Percentiles rank a stretch among this genome's conserved stretches.
Conservation (phyloP, 176 grass and related monocot species). For the Elymus sibiricus region DNA sequence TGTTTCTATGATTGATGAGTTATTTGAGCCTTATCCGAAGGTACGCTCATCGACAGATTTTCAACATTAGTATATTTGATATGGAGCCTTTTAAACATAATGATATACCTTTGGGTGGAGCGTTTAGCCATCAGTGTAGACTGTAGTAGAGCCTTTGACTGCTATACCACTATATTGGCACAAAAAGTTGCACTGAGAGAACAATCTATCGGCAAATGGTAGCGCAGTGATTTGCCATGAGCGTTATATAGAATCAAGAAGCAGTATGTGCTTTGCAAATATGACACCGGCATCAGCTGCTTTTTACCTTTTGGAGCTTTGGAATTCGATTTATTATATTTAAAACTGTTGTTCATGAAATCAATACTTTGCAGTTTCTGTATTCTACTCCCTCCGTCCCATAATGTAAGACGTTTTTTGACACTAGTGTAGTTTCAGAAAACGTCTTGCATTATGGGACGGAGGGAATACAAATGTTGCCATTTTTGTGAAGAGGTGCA, state of each 20-base stretch:
- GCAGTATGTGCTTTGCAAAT: background rate
- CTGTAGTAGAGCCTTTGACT: background rate
- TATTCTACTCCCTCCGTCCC: background rate
- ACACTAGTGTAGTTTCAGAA: too few relatives aligned
- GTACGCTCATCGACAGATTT: slow-evolving; percentile 42
- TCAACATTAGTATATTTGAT: background rate
- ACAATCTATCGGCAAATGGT: background rate
- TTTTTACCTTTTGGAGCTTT: background rate
- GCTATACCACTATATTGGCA: background rate
- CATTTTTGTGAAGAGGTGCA: background rate
- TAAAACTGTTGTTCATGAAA: background rate
- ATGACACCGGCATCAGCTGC: background rate
- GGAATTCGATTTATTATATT: background rate
- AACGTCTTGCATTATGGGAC: too few relatives aligned
- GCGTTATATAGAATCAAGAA: background rate
- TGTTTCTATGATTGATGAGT: slow-evolving; percentile 65
- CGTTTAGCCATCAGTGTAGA: background rate
- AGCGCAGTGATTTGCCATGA: background rate
- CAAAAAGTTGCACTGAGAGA: slow-evolving; percentile 1
- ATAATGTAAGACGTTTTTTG: too few relatives aligned
- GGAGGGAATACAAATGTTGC: background rate
- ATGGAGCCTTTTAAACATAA: slow-evolving; percentile 14
- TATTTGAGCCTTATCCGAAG: slow-evolving; percentile 77
- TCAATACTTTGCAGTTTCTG: background rate
- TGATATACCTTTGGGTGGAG: slow-evolving; percentile 16